Evolutionary conservation across 352 stramenopile genomes (phyloP), one percentile per base, ranked within the genome.

Genomic region (Sclerospora graminicola): DNA sequence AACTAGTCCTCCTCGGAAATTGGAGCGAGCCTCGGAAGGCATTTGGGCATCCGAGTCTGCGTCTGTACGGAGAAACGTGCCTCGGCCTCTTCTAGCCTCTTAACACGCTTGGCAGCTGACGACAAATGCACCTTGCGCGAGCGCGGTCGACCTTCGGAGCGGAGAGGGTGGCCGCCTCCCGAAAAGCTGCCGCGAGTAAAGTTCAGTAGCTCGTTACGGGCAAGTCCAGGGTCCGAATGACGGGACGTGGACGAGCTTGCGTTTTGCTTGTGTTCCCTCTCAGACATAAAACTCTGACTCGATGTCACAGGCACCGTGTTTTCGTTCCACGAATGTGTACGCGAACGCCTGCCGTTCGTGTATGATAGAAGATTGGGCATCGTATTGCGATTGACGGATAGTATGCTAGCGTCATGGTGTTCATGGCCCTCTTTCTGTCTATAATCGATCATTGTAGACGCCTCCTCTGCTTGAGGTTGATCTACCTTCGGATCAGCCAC

Each of bases 11-110:
- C 69, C 45, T 79, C 48, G 15, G 63, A 50, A 35, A 82, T 80
- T 7, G 69, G 35, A 19, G 65, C 57, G 1, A 85, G 61, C 21
- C 58, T 42, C 14, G 56, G 56, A 14, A 64, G 38, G 26, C 66
- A 72, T 49, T 70, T 74, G 21, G 60, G 55, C 36, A 53, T 66
- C 29, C 54, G 45, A 38, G 37, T 30, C 38, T 66, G 41, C 38
- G 57, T 37, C 43, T 67, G 50, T 42, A 64, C 32, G 31, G 52
- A 67, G 44, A 87, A 86, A 13, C 74, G 69, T 10, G 77, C 77
- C 46, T 89, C 78, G 30, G 82, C 63, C 37, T 89, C 78, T 40
- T 89, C 78, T n/a, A 87, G 66, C 41, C 68, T 81, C 57, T 89
- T 87, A 8, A 87, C 69, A 36, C 78, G 78, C 66, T 89, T 89